These are phyloP conservation scores for Pistacia integerrima DNA, from an alignment of 345 rosid genomes.

Conservation along the genomic window DNA sequence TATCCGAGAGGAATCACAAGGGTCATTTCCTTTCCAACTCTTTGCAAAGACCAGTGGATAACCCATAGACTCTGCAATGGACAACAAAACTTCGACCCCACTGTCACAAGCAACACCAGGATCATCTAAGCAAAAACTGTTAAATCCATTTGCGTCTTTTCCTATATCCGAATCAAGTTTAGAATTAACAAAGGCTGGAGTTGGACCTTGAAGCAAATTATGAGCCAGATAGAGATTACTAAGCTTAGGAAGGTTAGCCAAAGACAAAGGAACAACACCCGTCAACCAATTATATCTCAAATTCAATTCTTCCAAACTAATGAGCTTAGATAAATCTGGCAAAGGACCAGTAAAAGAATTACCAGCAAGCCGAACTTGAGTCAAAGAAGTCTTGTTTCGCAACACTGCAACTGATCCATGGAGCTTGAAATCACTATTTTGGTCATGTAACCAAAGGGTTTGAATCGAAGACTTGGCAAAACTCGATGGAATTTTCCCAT, in stretches of 20 bases:
- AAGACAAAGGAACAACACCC: conserved; percentile 62
- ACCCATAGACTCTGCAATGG: conserved; percentile 34
- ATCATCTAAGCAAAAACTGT: conserved; percentile 34
- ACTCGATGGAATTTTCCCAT: conserved; percentile 53
- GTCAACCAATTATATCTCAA: conserved; percentile 69
- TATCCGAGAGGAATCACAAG: conserved; percentile 35
- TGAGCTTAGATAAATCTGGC: conserved; percentile 56
- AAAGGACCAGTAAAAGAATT: conserved; percentile 72
- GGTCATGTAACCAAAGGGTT: conserved; percentile 58
- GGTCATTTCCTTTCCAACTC: conserved; percentile 49
- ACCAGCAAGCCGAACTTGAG: conserved; percentile 56
- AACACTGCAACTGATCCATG: conserved; percentile 60
- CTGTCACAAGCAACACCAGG: no score
- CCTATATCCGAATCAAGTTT: conserved; percentile 26
- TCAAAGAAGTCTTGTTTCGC: conserved; percentile 53
- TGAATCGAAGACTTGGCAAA: conserved; percentile 36
- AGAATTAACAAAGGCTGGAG: conserved; percentile 29
- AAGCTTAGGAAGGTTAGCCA: conserved; percentile 38
- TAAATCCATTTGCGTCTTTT: background rate
- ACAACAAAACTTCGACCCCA: conserved; percentile 32
- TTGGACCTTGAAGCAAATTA: conserved; percentile 52
- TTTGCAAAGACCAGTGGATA: conserved; percentile 41
- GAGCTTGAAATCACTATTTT: conserved; percentile 31
- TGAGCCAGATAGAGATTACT: conserved; percentile 42
- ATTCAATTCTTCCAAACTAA: conserved; percentile 37